These are phyloP conservation scores for Sugiyamaella japonica DNA, from an alignment of 1,139 yeast genomes.

Conservation along the genomic window DNA sequence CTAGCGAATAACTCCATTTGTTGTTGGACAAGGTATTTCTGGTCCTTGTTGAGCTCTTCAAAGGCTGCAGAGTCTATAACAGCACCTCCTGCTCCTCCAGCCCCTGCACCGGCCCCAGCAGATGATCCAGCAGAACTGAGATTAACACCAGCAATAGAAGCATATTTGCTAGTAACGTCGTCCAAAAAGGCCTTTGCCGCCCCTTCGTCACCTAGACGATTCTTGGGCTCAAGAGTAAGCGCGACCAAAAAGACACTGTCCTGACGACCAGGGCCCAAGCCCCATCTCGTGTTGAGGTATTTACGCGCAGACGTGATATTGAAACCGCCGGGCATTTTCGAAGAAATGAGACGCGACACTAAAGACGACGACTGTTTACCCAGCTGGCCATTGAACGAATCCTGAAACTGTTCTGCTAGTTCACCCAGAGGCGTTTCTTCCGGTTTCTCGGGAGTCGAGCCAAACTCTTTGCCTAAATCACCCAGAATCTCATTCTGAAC, in stretches of 20 bases:
- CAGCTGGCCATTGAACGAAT: slow-evolving; percentile 77
- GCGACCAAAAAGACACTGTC: slow-evolving; percentile 83
- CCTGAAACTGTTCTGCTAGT: slow-evolving; percentile 93
- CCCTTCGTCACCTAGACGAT: slow-evolving; percentile 78
- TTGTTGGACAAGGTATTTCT: slow-evolving; percentile 85
- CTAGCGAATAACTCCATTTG: slow-evolving; percentile 94
- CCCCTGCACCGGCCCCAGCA: slow-evolving; percentile 53
- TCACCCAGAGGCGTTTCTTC: slow-evolving; percentile 97
- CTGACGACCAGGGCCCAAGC: slow-evolving; percentile 91
- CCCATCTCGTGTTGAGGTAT: slow-evolving; percentile 86
- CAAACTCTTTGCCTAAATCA: slow-evolving; percentile 97
- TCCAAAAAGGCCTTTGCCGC: slow-evolving; percentile 93
- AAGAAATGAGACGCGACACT: slow-evolving; percentile 85
- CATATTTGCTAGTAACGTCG: slow-evolving; percentile 78
- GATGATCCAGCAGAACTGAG: slow-evolving; percentile 69
- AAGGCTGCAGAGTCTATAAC: slow-evolving; percentile 94
- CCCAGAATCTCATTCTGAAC: slow-evolving; percentile 98
- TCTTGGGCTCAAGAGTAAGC: slow-evolving; percentile 84
- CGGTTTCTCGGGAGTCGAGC: slow-evolving; percentile 97
- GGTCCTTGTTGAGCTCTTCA: slow-evolving; percentile 90
- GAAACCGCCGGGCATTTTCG: slow-evolving; percentile 99
- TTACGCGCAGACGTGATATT: slow-evolving; percentile 88
- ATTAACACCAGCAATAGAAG: slow-evolving; percentile 75
- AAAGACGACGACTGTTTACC: slow-evolving; percentile 93
- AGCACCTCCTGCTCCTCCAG: slow-evolving; percentile 74